Conservation (phyloP, 1,139 yeast species). For the Lizanozyma gosingica region DNA sequence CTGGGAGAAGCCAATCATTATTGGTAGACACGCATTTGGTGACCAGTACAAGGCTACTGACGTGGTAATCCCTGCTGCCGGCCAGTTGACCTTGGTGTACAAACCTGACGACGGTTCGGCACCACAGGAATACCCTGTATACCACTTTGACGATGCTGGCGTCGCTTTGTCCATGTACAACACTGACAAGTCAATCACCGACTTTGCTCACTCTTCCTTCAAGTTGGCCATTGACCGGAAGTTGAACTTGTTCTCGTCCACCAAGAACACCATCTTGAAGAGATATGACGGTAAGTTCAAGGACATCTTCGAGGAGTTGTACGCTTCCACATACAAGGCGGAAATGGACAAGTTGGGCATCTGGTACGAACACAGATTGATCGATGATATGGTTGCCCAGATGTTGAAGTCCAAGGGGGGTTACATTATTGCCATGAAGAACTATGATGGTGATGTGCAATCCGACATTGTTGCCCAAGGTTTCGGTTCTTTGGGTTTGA, state of each 20-base stretch:
- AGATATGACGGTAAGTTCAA: conserved; percentile 91
- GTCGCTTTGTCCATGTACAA: conserved; percentile 93
- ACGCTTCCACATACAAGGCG: conserved; percentile 57
- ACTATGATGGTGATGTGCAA: conserved; percentile 97
- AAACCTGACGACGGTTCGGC: conserved; percentile 65
- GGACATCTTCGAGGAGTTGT: conserved; percentile 81
- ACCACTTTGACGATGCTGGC: conserved; percentile 67
- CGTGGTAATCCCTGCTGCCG: conserved; percentile 68
- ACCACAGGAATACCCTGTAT: conserved; percentile 51
- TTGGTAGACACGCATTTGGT: conserved; percentile 96
- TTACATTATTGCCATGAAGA: conserved; percentile 87
- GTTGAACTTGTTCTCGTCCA: conserved; percentile 74
- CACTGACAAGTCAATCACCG: conserved; percentile 82
- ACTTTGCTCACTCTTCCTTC: conserved; percentile 89
- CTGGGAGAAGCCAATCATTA: conserved; percentile 92
- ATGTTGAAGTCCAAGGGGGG: conserved; percentile 96
- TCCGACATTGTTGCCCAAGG: conserved; percentile 98
- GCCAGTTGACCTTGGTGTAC: conserved; percentile 69
- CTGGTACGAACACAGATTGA: conserved; percentile 94
- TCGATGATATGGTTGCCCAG: conserved; percentile 98
- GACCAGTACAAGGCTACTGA: conserved; percentile 96
- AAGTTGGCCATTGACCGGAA: conserved; percentile 73
- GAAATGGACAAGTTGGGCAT: conserved; percentile 70
- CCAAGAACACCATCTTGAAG: conserved; percentile 92
- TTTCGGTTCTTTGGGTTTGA: conserved; percentile 89